Conservation (phyloP, 176 grass and related monocot genomes). For the Echinochloa phyllopogon region DNA sequence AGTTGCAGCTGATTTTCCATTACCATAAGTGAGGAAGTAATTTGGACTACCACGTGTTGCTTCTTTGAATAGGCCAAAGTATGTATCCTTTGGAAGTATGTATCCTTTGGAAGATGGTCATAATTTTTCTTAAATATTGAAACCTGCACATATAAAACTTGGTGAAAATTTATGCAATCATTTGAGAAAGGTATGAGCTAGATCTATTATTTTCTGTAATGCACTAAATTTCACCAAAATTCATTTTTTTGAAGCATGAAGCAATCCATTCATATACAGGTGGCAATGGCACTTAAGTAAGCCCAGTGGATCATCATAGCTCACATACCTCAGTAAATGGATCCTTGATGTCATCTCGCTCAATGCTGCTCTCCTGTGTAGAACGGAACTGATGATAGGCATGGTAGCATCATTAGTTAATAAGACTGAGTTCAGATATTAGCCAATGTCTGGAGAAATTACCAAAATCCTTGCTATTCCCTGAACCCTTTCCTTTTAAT, state of each 20-base stretch:
- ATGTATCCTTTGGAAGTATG: no score
- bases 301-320: neutral
- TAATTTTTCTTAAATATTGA: conserved; percentile 99
- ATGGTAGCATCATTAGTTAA: no score
- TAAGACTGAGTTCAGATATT: no score
- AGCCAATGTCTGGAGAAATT: conserved; percentile 36
- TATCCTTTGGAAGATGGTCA: conserved; percentile 98
- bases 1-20: conserved; percentile 99
- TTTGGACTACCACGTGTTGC: conserved; percentile 97
- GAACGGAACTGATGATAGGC: no score
- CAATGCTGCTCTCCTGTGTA: conserved; percentile 98
- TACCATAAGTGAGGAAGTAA: conserved; percentile 97
- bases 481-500: neutral
- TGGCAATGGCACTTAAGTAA: neutral
- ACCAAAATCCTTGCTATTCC: neutral
- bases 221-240: no score
- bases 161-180: neutral
- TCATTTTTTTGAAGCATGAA: neutral
- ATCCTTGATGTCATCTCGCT: conserved; percentile 95
- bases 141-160: conserved; percentile 54
- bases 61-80: conserved; percentile 99
- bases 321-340: conserved; percentile 93
- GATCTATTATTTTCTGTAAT: no score
- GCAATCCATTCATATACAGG: neutral
- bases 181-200: no score